These are phyloP conservation scores for Erodium trifolium DNA, from an alignment of 441 rosid genomes.

Conservation along the genomic window DNA sequence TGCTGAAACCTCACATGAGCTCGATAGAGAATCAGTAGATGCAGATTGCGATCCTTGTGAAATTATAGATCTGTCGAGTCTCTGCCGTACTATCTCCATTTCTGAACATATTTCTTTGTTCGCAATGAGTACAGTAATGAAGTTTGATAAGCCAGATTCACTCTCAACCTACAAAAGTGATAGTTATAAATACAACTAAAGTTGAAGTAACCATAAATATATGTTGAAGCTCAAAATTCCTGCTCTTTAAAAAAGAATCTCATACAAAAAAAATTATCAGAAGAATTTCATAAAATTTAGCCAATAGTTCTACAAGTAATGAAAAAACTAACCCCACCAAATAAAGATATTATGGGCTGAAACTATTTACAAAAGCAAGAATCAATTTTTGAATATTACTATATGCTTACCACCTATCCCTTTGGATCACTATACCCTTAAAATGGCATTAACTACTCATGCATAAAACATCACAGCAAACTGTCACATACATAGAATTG, in stretches of 20 bases:
- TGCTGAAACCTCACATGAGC: constrained; percentile 36
- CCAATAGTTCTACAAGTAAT: background rate
- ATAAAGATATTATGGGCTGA: background rate
- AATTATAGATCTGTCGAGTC: constrained; percentile 33
- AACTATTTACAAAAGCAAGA: background rate
- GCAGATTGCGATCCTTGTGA: constrained; percentile 25
- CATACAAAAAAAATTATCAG: no score
- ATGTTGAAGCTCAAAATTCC: background rate
- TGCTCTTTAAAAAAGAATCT: background rate
- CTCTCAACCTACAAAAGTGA: constrained; percentile 66
- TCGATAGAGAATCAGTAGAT: constrained; percentile 20
- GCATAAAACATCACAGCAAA: background rate
- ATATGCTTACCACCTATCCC: background rate
- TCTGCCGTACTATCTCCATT: constrained; percentile 55
- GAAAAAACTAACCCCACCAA: background rate
- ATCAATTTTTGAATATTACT: background rate
- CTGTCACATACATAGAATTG: background rate
- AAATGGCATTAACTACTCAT: background rate
- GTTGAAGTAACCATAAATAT: background rate
- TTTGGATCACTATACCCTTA: background rate
- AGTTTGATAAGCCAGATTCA: constrained; percentile 83
- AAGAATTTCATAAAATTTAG: background rate
- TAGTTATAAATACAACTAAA: background rate
- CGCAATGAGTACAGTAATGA: constrained; percentile 71
- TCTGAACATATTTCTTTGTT: constrained; percentile 65